Conservation (phyloP, 192 early-diverging fungal species). For the Dispira parvispora region DNA sequence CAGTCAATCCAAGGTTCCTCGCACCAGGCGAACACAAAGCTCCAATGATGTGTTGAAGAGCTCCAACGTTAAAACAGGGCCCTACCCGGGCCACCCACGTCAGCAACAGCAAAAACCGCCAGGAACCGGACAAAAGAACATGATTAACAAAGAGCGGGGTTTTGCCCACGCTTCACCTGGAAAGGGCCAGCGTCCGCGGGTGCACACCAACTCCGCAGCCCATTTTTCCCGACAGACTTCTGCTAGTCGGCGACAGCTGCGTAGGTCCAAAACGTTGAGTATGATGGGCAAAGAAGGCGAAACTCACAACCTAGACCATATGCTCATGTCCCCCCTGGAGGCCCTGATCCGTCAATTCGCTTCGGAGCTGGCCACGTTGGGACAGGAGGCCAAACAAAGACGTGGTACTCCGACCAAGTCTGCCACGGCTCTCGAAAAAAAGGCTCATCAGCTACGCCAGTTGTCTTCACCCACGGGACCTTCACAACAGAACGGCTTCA, state of each 20-base stretch:
- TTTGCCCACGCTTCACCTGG: neutral
- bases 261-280: slow-evolving; percentile 1
- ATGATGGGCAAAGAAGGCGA: neutral
- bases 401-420: neutral
- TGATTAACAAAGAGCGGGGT: neutral
- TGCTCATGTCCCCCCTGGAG: slow-evolving; percentile 4
- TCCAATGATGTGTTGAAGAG: neutral
- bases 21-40: neutral
- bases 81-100: neutral
- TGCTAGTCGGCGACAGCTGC: neutral
- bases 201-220: neutral
- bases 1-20: neutral
- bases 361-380: neutral
- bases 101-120: neutral
- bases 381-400: neutral
- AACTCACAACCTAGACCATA: neutral
- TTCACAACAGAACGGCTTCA: neutral
- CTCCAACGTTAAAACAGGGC: neutral
- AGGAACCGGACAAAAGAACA: neutral
- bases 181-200: neutral
- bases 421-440: neutral
- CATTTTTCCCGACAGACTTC: neutral
- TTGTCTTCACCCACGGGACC: neutral
- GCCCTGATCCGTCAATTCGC: neutral
- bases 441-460: neutral